Conservation (phyloP, 176 grass and related monocot species). For the Elymus sibiricus region DNA sequence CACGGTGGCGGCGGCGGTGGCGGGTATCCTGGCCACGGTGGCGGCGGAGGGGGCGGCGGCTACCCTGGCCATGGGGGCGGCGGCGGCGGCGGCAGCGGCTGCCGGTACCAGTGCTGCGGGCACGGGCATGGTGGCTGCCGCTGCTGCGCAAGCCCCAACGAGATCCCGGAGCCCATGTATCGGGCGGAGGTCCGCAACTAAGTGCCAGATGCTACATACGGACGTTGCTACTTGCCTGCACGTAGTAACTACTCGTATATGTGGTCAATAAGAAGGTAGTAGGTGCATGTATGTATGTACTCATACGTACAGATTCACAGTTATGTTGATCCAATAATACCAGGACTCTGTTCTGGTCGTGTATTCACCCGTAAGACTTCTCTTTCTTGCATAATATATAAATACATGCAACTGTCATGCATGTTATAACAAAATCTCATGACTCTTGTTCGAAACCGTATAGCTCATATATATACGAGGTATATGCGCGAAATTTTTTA, state of each 20-base stretch:
- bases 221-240: neutral
- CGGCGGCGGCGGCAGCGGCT: neutral
- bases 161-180: constrained; percentile 60
- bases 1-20: neutral
- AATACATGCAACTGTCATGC: neutral
- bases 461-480: too few species aligned
- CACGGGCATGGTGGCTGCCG: constrained; percentile 42
- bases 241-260: neutral
- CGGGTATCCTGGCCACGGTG: neutral
- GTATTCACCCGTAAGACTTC: neutral
- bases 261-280: neutral
- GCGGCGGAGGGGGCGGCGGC: neutral
- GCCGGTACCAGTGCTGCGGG: constrained; percentile 29
- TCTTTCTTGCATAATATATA: neutral
- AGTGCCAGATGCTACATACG: too few species aligned
- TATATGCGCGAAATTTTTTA: too few species aligned
- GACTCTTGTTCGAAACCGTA: neutral
- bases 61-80: constrained; percentile 21
- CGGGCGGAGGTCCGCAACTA: constrained; percentile 35
- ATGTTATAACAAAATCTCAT: neutral
- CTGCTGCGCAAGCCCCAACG: constrained; percentile 45
- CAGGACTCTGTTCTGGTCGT: neutral
- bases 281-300: neutral
- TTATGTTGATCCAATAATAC: neutral
- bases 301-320: neutral